Evolutionary conservation across 2,329 filamentous ascomycete species (phyloP), one percentile per base, ranked within the genome.

Genomic region (Colletotrichum liriopes): DNA sequence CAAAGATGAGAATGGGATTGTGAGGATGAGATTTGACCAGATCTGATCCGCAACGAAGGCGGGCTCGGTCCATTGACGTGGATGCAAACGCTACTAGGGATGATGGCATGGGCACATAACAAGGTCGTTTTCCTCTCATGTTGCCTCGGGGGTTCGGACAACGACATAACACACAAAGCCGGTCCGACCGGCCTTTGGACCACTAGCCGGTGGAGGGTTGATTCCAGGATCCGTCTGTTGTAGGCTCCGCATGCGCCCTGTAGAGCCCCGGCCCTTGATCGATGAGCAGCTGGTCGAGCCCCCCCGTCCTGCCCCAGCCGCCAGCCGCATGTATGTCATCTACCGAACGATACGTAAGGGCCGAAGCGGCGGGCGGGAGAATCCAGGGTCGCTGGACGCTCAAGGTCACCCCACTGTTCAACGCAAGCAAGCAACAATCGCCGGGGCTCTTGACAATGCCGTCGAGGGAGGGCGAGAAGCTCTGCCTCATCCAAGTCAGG

Each of bases 71-170:
- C 41, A 14, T 29, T 67, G 67, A 49, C 39, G 29, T 39, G 51
- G n/a, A 18, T 52, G 56, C 68, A 58, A 58, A 68, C 65, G 51
- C 47, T 51, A 58, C 26, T 59, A 52, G 45, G 63, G 65, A 59
- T 51, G 43, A 59, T 45, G 52, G 59, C 69, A 64, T 52, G 58
- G 52, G 52, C 65, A 43, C n/a, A 14, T 18, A 45, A n/a, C 23
- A 59, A 20, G 4, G 45, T 45, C 43, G 37, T 54, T 47, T 59
- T 59, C 43, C 59, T 68, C 51, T 61, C 58, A 45, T 45, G 37
- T 77, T 79, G 77, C 78, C 80, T 78, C 76, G 6, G 43, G 43
- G 8, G 76, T 78, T 83, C 81, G 82, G 82, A 79, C 80, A 83
- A 75, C 79, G 82, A 82, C 80, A 81, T 59, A 75, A 77, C 76